phyloP scores from a whole-genome alignment of 441 rosid species.

The Biscutella auriculata region DNA sequence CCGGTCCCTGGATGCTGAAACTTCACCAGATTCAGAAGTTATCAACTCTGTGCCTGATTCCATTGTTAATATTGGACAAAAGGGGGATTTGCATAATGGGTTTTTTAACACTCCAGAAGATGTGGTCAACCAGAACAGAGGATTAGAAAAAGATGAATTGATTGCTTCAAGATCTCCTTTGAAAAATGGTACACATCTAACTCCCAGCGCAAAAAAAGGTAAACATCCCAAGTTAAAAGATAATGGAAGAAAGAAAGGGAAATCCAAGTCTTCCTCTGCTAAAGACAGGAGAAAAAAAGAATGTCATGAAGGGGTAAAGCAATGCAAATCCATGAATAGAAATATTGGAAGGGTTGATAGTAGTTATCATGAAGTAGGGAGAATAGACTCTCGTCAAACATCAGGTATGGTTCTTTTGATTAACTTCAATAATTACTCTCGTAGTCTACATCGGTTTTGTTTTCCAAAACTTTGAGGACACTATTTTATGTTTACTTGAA shows the following conservation, averaged over 20 bases:
- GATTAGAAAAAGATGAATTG: constrained; percentile 38
- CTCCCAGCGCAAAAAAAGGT: constrained; percentile 24
- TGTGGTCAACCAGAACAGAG: constrained; percentile 25
- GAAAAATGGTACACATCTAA: constrained; percentile 24
- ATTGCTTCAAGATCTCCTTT: constrained; percentile 17
- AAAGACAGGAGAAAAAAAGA: constrained; percentile 33
- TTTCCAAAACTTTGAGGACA: background rate
- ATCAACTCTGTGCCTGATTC: constrained; percentile 59
- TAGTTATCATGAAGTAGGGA: constrained; percentile 20
- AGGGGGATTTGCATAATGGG: constrained; percentile 28
- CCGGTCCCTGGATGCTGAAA: constrained; percentile 52
- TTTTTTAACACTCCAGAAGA: constrained; percentile 30
- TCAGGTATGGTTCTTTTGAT: constrained; percentile 35
- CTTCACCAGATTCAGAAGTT: constrained; percentile 99
- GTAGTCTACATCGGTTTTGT: background rate
- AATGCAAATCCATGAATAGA: constrained; percentile 26
- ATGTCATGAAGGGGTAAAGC: constrained; percentile 25
- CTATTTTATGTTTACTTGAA: background rate
- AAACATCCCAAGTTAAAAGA: constrained; percentile 46
- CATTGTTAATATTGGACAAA: constrained; percentile 30
- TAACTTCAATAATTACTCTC: constrained; percentile 1
- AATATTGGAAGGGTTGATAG: constrained; percentile 28
- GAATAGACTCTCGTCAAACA: constrained; percentile 27
- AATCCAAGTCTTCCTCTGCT: constrained; percentile 33
- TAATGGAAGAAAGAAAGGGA: constrained; percentile 32